Base-by-base conservation (phyloP, 495 filamentous ascomycete genomes). In the Entonaema liquescens region DNA sequence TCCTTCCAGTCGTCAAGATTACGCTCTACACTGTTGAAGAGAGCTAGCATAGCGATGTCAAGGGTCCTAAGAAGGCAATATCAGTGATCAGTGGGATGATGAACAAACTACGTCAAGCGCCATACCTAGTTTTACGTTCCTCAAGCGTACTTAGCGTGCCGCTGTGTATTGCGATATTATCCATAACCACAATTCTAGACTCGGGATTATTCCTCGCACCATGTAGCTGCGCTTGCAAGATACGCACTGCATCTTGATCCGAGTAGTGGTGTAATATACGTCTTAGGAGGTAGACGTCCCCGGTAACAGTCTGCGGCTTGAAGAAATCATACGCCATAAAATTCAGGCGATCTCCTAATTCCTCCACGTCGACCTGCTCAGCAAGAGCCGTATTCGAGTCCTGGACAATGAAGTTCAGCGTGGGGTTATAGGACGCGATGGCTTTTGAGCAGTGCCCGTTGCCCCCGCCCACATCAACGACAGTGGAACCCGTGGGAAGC, bases 401-500 rank as follows among this genome's bases (percentile, higher is more conserved):
- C 40, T 81, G 77, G 19, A 83, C 71, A 5, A 79, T 67, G 50
- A 80, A 81, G 36, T 73, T 67, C n/a, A 82, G 56, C 12, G 17
- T 21, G 52, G 40, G 72, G 57, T 65, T 79, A 62, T 23, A 42
- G 59, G 21, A 23, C 23, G 74, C 54, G 55, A 82, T 79, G 40
- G 75, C 59, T 36, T 70, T 71, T 2, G 80, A 67, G 26, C 74
- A 77, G 40, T 79, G 75, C 5, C 80, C 81, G 57, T 75, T 74
- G 1, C 81, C 76, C 12, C 81, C 81, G 19, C 81, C 81, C n/a
- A 82, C 68, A 54, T 83, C 81, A 3, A 82, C 78, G 58, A 81
- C 59, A 2, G 68, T 70, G 36, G 71, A 29, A 1, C 53, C 59
- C 1, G 57, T 9, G 0, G 71, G 53, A 4, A 74, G 54, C 1